Evolutionary conservation across 768 basidiomycete genomes (phyloP).

Genomic region (Naganishia onofrii): DNA sequence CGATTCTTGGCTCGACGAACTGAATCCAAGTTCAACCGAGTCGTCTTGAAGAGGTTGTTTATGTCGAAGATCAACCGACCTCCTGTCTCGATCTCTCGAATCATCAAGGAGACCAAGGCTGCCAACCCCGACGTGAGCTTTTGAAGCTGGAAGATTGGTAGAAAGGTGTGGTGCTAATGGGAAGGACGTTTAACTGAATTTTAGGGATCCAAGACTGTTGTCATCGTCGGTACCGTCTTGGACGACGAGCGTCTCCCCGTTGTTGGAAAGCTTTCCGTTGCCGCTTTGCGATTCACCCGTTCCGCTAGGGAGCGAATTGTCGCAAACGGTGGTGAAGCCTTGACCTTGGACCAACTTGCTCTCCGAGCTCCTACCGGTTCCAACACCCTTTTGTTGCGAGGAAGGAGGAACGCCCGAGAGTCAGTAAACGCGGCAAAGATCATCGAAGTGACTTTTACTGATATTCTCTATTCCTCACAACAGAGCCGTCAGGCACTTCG

Average conservation of each 20-base stretch:
- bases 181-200: not conserved
- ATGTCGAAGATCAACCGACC: conserved; percentile 96
- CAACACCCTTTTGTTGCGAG: conserved; percentile 90
- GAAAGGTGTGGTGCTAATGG: conserved; percentile 1
- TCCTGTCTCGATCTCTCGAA: conserved; percentile 89
- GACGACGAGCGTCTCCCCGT: conserved; percentile 85
- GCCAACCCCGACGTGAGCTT: conserved; percentile 51
- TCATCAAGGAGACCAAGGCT: conserved; percentile 71
- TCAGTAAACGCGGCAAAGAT: conserved; percentile 13
- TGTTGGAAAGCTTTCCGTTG: conserved; percentile 86
- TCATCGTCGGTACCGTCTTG: conserved; percentile 85
- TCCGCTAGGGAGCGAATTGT: conserved; percentile 91
- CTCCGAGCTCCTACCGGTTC: conserved; percentile 88
- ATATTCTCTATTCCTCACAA: not conserved
- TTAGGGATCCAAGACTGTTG: conserved; percentile 68
- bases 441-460: not conserved
- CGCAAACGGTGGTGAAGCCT: conserved; percentile 87
- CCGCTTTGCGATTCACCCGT: conserved; percentile 91
- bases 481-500: conserved; percentile 88
- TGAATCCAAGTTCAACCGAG: conserved; percentile 92
- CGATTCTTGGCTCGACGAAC: conserved; percentile 98
- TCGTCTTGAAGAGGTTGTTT: conserved; percentile 86
- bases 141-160: conserved; percentile 53
- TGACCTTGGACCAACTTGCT: conserved; percentile 97
- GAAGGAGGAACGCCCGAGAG: conserved; percentile 88